A percentile compares a stretch with the other conserved stretches of the same genome.
phyloP scores from a whole-genome alignment of 768 basidiomycete genomes.

The Tephrocybe sp. region DNA sequence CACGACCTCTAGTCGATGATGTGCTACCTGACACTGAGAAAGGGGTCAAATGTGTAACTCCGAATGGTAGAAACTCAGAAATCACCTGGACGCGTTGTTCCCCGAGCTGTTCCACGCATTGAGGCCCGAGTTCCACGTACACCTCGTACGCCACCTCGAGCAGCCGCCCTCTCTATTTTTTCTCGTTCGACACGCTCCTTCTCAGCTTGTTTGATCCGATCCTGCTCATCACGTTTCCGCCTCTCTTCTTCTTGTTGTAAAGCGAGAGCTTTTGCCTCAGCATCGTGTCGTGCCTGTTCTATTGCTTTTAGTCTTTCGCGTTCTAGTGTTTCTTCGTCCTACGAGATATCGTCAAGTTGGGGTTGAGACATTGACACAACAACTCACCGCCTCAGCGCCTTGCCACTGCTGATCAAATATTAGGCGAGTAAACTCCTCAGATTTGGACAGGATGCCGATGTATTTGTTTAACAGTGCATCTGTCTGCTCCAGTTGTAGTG shows the following conservation, averaged over 20 bases:
- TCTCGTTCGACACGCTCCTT: constrained; percentile 45
- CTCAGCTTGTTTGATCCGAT: constrained; percentile 39
- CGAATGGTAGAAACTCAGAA: neutral
- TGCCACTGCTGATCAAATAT: constrained; percentile 79
- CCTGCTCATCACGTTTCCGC: constrained; percentile 48
- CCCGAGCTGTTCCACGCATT: constrained; percentile 46
- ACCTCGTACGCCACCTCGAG: constrained; percentile 63
- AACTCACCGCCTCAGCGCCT: constrained; percentile 68
- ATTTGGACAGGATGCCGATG: constrained; percentile 63
- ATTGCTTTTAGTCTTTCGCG: constrained; percentile 46
- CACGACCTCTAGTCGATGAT: constrained; percentile 8
- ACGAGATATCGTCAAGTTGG: neutral
- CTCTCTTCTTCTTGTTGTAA: constrained; percentile 40
- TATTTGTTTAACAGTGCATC: constrained; percentile 77
- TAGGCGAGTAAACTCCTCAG: constrained; percentile 65
- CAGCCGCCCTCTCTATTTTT: constrained; percentile 35
- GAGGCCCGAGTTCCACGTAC: constrained; percentile 73
- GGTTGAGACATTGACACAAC: neutral
- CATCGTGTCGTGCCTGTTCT: constrained; percentile 41
- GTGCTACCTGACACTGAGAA: constrained; percentile 3
- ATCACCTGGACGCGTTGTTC: constrained; percentile 37
- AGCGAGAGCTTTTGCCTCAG: constrained; percentile 42
- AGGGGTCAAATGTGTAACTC: neutral
- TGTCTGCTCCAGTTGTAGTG: constrained; percentile 67
- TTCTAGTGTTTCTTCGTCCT: constrained; percentile 64